A percentile compares a stretch with the other conserved stretches of the same genome.
These are phyloP conservation scores for Gomphus bonarii DNA, from an alignment of 1,284 basidiomycete genomes.

Conservation along the genomic window DNA sequence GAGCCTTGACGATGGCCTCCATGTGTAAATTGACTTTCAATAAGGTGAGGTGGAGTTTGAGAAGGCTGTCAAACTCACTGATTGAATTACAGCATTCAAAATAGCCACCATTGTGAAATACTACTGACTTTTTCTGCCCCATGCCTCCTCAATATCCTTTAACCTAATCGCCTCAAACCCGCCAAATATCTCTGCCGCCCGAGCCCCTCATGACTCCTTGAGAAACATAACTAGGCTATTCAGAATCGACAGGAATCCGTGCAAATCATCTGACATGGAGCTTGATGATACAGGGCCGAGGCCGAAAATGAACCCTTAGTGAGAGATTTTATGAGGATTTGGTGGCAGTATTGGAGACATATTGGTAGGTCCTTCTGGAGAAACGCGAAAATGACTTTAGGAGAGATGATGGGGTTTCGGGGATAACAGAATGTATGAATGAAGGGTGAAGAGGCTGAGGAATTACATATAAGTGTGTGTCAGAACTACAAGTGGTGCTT, in stretches of 20 bases:
- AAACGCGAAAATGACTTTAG: background rate
- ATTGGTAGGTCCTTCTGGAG: background rate
- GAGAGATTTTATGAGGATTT: conserved; percentile 17
- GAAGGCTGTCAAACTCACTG: background rate
- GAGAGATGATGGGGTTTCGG: background rate
- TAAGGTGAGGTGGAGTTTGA: conserved; percentile 24
- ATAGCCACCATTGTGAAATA: conserved; percentile 36
- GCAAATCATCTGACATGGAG: conserved; percentile 25
- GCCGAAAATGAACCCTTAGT: conserved; percentile 28
- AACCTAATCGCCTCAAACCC: conserved; percentile 49
- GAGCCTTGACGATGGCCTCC: background rate
- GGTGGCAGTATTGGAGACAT: conserved; percentile 19
- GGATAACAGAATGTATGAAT: conserved; percentile 23
- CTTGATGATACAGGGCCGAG: conserved; percentile 38
- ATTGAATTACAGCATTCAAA: conserved; percentile 32
- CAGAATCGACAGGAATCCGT: conserved; percentile 31
- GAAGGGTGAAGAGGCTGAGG: conserved; percentile 36
- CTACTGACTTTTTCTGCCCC: conserved; percentile 34
- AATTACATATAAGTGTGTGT: conserved; percentile 31
- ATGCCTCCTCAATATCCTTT: conserved; percentile 31
- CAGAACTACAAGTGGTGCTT: conserved; percentile 8
- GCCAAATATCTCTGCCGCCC: conserved; percentile 38
- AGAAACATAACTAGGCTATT: conserved; percentile 40
- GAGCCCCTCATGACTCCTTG: conserved; percentile 25
- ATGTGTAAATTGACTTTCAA: no score